Evolutionary conservation across 768 basidiomycete genomes (phyloP).

Genomic region (Lentinula guzmanii): DNA sequence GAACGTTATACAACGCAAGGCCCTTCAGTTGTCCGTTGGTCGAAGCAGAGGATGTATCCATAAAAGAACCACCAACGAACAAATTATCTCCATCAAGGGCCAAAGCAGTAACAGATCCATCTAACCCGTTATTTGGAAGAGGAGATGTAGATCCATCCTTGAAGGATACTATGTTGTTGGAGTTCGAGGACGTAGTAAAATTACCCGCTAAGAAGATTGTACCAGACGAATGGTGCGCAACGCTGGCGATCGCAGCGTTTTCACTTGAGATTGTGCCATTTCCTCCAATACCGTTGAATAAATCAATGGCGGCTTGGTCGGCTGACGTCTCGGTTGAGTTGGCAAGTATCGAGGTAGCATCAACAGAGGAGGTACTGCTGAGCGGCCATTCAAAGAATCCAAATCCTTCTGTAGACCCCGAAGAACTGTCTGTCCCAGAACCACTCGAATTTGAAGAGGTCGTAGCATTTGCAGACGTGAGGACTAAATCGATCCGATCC

Average conservation of each 20-base stretch:
- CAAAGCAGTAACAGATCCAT: conserved; percentile 71
- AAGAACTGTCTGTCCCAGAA: conserved; percentile 22
- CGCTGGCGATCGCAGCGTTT: conserved; percentile 40
- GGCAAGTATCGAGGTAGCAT: conserved; percentile 57
- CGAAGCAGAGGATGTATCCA: conserved; percentile 53
- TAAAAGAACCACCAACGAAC: conserved; percentile 87
- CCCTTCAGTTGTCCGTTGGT: conserved; percentile 47
- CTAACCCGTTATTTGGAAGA: conserved; percentile 64
- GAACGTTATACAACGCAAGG: conserved; percentile 68
- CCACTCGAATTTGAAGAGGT: conserved; percentile 23
- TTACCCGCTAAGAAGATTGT: conserved; percentile 69
- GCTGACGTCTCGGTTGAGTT: conserved; percentile 67
- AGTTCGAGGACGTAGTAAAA: conserved; percentile 58
- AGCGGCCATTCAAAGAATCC: conserved; percentile 91
- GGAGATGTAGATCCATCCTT: conserved; percentile 49
- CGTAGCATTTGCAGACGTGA: conserved; percentile 55
- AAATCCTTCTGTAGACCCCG: conserved; percentile 46
- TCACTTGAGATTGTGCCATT: conserved; percentile 27
- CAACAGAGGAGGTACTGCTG: conserved; percentile 31
- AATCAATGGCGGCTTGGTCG: conserved; percentile 54
- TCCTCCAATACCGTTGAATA: conserved; percentile 59
- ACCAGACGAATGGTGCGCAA: conserved; percentile 63
- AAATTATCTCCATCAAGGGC: conserved; percentile 57
- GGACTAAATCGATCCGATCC: conserved; percentile 73
- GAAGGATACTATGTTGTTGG: conserved; percentile 70